Percentiles rank a stretch among this genome's conserved stretches.
Conservation (phyloP, 1,284 basidiomycete species). For the Apiotrichum gamsii region DNA sequence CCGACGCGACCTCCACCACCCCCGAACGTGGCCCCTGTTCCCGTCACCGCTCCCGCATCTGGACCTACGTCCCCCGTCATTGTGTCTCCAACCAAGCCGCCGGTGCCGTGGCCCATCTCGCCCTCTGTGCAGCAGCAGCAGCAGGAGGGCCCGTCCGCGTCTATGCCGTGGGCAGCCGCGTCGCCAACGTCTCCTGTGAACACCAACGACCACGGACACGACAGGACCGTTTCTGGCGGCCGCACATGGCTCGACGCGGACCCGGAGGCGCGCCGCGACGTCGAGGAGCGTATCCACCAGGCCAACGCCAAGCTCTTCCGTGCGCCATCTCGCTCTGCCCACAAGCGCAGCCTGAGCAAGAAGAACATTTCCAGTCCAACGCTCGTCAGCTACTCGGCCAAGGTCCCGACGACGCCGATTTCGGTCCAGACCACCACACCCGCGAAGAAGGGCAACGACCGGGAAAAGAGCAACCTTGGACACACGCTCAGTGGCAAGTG, state of each 20-base stretch:
- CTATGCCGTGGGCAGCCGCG: no score
- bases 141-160: no score
- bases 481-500: conserved; percentile 24
- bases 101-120: no score
- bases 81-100: background rate
- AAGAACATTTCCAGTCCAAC: conserved; percentile 34
- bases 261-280: conserved; percentile 36
- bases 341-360: conserved; percentile 16
- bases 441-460: background rate
- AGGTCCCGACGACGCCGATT: conserved; percentile 25
- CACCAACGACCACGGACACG: background rate
- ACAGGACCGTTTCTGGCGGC: conserved; percentile 1
- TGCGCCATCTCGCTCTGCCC: conserved; percentile 24
- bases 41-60: background rate
- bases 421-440: background rate
- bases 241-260: conserved; percentile 23
- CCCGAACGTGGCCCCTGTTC: background rate
- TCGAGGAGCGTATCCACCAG: conserved; percentile 40
- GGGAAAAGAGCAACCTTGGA: background rate
- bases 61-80: no score
- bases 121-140: no score
- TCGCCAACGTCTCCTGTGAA: background rate
- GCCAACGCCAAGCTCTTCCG: conserved; percentile 42
- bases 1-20: conserved; percentile 12
- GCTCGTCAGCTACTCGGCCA: conserved; percentile 34